These are phyloP conservation scores for Penicillium sp. DNA, from an alignment of 2,329 filamentous ascomycete species.

Conservation along the genomic window DNA sequence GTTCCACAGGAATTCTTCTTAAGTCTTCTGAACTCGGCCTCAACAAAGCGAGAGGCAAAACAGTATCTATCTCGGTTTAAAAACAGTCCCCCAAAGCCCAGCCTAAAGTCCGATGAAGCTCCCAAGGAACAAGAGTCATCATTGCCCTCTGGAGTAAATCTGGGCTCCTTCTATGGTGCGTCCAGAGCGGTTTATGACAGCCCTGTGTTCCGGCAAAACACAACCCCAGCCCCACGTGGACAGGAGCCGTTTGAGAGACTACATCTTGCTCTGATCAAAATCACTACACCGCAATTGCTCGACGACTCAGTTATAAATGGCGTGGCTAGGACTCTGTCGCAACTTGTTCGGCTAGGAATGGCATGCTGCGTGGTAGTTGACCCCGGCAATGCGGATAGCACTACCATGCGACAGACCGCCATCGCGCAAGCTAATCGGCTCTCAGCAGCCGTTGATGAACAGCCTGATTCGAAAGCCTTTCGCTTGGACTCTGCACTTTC, in stretches of 20 bases:
- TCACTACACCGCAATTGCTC: constrained; percentile 71
- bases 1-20: constrained; percentile 72
- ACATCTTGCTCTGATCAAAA: constrained; percentile 83
- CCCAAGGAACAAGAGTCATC: constrained; percentile 16
- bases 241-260: constrained; percentile 49
- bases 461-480: constrained; percentile 67
- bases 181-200: constrained; percentile 59
- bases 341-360: constrained; percentile 79
- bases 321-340: constrained; percentile 78
- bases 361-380: constrained; percentile 82
- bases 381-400: constrained; percentile 50
- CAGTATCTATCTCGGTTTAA: constrained; percentile 88
- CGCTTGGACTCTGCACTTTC: constrained; percentile 62
- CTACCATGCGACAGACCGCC: constrained; percentile 47
- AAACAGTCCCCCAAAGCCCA: constrained; percentile 36
- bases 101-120: constrained; percentile 33
- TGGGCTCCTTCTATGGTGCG: constrained; percentile 61
- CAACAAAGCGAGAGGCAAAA: constrained; percentile 89
- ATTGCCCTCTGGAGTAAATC: constrained; percentile 54
- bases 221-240: constrained; percentile 41
- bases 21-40: constrained; percentile 81
- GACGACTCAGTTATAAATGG: constrained; percentile 69
- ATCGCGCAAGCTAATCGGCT: constrained; percentile 70
- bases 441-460: constrained; percentile 70
- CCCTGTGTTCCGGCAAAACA: constrained; percentile 60